Conservation (phyloP, 148 eudicot genomes). For the Nepenthes gracilis region DNA sequence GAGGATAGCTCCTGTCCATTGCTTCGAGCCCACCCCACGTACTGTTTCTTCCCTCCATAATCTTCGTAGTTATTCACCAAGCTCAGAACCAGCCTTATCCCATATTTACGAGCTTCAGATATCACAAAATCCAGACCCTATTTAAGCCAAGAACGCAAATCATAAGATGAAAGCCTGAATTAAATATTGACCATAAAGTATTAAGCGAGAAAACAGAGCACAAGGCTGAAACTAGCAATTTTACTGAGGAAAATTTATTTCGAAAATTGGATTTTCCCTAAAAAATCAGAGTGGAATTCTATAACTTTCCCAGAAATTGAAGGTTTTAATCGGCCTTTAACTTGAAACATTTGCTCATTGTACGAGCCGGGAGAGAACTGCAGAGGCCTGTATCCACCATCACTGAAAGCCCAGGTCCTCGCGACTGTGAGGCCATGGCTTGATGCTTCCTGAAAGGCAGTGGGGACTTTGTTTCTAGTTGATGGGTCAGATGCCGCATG, state of each 20-base stretch:
- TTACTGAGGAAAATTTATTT: no score
- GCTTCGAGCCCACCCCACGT: conserved; percentile 61
- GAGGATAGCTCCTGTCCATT: conserved; percentile 29
- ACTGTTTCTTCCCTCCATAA: conserved; percentile 61
- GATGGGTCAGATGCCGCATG: conserved; percentile 32
- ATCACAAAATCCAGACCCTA: conserved; percentile 72
- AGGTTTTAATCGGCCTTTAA: no score
- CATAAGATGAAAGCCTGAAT: no score
- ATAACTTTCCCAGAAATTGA: no score
- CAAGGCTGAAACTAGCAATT: no score
- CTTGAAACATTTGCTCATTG: conserved; percentile 37
- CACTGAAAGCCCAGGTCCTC: conserved; percentile 72
- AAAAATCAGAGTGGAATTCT: no score
- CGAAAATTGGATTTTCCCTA: no score
- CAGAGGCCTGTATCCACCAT: conserved; percentile 44
- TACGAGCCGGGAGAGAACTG: conserved; percentile 63
- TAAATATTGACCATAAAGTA: no score
- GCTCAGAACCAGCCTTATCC: conserved; percentile 38
- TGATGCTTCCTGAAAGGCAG: conserved; percentile 34
- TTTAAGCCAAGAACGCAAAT: no score
- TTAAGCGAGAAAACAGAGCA: no score
- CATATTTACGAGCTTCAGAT: conserved; percentile 50
- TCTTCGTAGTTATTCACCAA: conserved; percentile 46
- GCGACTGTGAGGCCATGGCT: conserved; percentile 36
- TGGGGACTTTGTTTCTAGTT: conserved; percentile 28